Evolutionary conservation across 2,329 filamentous ascomycete species (phyloP), one percentile per base, ranked within the genome.

Genomic region (Calonectria pteridis): DNA sequence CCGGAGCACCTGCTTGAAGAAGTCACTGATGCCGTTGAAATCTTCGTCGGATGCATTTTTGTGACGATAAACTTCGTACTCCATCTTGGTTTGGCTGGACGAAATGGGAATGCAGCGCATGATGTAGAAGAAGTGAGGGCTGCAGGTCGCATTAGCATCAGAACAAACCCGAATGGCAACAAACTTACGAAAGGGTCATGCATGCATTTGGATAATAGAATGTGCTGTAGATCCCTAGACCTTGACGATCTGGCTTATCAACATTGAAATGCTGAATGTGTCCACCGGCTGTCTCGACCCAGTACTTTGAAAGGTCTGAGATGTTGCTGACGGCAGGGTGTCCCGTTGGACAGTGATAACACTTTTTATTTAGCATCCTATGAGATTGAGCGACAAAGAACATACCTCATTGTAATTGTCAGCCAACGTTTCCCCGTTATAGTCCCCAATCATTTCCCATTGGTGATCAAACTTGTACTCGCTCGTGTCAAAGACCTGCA

Each of bases 281-380:
- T 1, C 83, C 84, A 14, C 82, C 85, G 72, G 86, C 85, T 40
- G 86, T 86, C 71, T 88, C 84, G 65, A 89, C 88, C 49, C 84
- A 82, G 82, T 91, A 91, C 10, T 87, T 87, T 65, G 87, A 86
- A 31, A 92, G 85, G 72, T 91, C 88, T 31, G 89, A 86, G 23
- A 92, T 84, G 49, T 85, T 83, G 4, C 87, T 85, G 53, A 92
- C 88, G 72, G 89, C 88, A 2, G 91, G 89, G 75, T 92, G 90
- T 0, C 89, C 88, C 0, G 88, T 89, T 40, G 87, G 86, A 83
- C 90, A 92, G 83, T 92, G 90, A 77, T 92, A 92, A 79, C 90
- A 92, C 79, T 33, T 20, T 28, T 9, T 4, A 26, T 20, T 58
- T 40, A 28, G 40, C 28, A 4, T 46, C 5, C 10, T 9, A 4